A percentile compares a stretch with the other conserved stretches of the same genome.
Evolutionary conservation across 2,329 filamentous ascomycete species (phyloP).

Genomic region (Pseudogymnoascus sp.): DNA sequence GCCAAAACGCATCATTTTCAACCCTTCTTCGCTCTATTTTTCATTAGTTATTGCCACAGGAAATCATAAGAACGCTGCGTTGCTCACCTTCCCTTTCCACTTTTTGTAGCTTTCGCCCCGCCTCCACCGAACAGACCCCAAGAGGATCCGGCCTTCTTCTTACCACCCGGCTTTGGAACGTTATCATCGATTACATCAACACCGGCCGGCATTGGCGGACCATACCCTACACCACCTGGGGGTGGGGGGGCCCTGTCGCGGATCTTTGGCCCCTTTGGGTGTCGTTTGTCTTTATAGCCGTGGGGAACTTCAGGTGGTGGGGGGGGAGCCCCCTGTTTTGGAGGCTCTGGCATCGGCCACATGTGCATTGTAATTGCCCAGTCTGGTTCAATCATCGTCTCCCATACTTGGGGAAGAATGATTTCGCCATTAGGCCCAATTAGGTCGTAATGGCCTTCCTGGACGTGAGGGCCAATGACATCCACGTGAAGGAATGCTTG

Average conservation of each 20-base stretch:
- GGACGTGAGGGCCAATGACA: slow-evolving; percentile 66
- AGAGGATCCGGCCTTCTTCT: background rate
- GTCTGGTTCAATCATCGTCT: slow-evolving; percentile 72
- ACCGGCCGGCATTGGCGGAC: background rate
- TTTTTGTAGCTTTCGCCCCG: background rate
- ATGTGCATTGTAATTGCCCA: slow-evolving; percentile 64
- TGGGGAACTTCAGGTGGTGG: background rate
- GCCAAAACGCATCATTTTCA: background rate
- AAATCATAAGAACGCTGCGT: background rate
- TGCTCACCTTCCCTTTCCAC: background rate
- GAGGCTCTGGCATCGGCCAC: slow-evolving; percentile 51
- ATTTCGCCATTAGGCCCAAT: slow-evolving; percentile 74
- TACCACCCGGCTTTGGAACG: background rate
- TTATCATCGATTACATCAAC: background rate
- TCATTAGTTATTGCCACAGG: background rate
- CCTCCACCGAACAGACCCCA: slow-evolving; percentile 1
- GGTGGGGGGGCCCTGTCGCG: slow-evolving; percentile 12
- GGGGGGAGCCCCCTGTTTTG: slow-evolving; percentile 33
- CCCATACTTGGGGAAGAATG: slow-evolving; percentile 75
- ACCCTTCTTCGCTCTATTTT: background rate
- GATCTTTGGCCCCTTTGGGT: slow-evolving; percentile 19
- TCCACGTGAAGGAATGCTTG: slow-evolving; percentile 78
- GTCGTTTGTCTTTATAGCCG: background rate
- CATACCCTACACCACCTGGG: background rate
- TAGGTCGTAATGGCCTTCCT: slow-evolving; percentile 72